Conservation (phyloP, 2,329 filamentous ascomycete genomes). For the Daldinia sp. region DNA sequence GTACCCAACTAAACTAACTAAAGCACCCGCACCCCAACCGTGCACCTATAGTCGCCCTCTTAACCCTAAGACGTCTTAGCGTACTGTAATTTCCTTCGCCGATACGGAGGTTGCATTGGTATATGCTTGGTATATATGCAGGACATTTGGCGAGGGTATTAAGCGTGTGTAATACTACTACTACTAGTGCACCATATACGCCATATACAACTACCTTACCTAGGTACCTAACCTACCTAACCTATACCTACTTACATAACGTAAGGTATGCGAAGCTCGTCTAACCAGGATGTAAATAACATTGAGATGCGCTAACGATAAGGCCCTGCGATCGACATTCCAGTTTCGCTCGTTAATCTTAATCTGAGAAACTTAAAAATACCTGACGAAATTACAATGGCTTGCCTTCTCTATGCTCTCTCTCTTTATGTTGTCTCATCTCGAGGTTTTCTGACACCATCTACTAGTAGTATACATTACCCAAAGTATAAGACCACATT, state of each 20-base stretch:
- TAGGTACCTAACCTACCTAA: not conserved
- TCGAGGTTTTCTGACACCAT: constrained; percentile 20
- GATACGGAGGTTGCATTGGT: constrained; percentile 37
- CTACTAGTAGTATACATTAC: not conserved
- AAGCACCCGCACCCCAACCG: constrained; percentile 10
- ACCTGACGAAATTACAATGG: constrained; percentile 26
- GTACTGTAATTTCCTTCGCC: constrained; percentile 29
- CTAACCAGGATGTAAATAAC: constrained; percentile 26
- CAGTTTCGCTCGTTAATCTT: constrained; percentile 34
- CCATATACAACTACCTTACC: not conserved
- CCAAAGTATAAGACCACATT: not conserved
- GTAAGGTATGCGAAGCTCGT: not conserved
- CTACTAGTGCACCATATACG: not conserved
- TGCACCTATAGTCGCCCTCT: constrained; percentile 15
- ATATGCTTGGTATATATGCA: constrained; percentile 23
- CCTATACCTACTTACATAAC: too few species aligned
- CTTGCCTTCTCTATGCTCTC: not conserved
- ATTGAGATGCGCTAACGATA: constrained; percentile 23
- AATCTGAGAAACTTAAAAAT: constrained; percentile 27
- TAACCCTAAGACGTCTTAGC: constrained; percentile 28
- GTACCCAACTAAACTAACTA: too few species aligned
- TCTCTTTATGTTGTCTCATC: not conserved
- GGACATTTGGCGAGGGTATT: constrained; percentile 28
- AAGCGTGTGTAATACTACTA: constrained; percentile 14
- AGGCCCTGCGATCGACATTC: constrained; percentile 26